Evolutionary conservation across 1,284 basidiomycete genomes (phyloP), one percentile per base, ranked within the genome.

Genomic region (Heterobasidion parviporum): DNA sequence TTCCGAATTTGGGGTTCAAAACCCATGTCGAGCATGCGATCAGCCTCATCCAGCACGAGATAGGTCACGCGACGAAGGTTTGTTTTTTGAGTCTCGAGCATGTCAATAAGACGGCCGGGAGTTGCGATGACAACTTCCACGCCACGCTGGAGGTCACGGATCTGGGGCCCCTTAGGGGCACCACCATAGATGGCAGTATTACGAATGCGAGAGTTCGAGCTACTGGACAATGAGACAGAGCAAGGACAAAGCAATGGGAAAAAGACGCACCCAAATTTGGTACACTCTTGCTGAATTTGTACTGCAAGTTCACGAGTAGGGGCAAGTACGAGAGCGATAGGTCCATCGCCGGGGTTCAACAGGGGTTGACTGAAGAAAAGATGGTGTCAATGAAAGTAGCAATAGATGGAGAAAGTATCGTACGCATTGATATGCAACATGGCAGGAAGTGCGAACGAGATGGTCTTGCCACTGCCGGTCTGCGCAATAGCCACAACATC

Each of bases 371-470:
- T 91, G 44, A 45, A 59, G 57, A 58, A 58, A 44, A 59, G 32
- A 51, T 53, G 14, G 14, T 14, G 44, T 46, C 2, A 49, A 20
- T 8, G 7, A 9, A 18, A 51, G 12, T 35, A n/a, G 58, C 41
- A 50, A 18, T 10, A 7, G n/a, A 56, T 41, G 44, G 45, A 53
- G 18, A 38, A 34, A 16, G 18, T 55, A 38, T 18, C 89, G 65
- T 68, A 91, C 84, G 96, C 96, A 80, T 98, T 99, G 78, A 99
- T 98, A 75, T 99, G 96, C 44, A 99, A 81, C 94, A 99, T 99
- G 57, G 96, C 94, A 54, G 96, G 96, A 51, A 99, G 85, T 56
- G 97, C 95, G 69, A 99, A 99, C 15, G 95, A 89, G 61, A 99
- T 98, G 33, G 96, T 99, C 78, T 99, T 97, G 59, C 94, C 94